Percentiles rank a stretch among this genome's conserved stretches.
Conservation (phyloP, 148 eudicot genomes). For the Nepenthes mirabilis region DNA sequence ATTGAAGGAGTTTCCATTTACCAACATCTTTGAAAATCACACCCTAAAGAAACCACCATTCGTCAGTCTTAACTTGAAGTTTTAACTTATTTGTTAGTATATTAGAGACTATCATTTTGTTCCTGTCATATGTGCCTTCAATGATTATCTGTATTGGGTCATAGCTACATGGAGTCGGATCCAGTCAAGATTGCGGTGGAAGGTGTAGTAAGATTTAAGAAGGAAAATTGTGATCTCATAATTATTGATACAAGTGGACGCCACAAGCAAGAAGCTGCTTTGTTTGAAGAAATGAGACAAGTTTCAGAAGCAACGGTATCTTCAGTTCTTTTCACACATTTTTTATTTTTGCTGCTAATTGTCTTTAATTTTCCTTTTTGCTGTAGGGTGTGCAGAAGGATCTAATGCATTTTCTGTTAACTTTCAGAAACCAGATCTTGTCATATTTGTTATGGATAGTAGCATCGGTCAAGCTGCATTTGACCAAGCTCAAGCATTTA, state of each 20-base stretch:
- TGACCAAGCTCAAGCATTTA: slow-evolving; percentile 97
- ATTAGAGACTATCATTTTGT: not conserved
- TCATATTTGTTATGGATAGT: slow-evolving; percentile 97
- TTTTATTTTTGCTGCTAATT: slow-evolving; percentile 2
- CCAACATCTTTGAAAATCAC: too few relatives aligned
- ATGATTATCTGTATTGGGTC: not conserved
- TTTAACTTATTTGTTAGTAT: too few relatives aligned
- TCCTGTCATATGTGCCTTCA: not conserved
- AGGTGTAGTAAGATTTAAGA: slow-evolving; percentile 90
- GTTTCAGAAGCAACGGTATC: slow-evolving; percentile 86
- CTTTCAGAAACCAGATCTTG: slow-evolving; percentile 97
- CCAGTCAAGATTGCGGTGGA: slow-evolving; percentile 94
- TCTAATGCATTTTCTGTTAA: slow-evolving; percentile 5
- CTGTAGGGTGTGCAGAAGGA: not conserved
- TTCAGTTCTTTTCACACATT: not conserved
- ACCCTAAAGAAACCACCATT: too few relatives aligned
- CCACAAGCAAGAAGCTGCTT: slow-evolving; percentile 95
- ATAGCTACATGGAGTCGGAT: slow-evolving; percentile 94
- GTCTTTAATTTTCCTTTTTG: slow-evolving; percentile 10
- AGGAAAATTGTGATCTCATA: slow-evolving; percentile 89
- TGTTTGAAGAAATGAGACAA: slow-evolving; percentile 99
- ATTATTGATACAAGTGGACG: slow-evolving; percentile 98
- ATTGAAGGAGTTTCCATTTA: too few relatives aligned
- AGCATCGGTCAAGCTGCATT: slow-evolving; percentile 99
- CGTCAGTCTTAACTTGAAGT: too few relatives aligned